A percentile compares a stretch with the other conserved stretches of the same genome.
phyloP scores from a whole-genome alignment of 176 grass and related monocot genomes.

The Oryza meridionalis region DNA sequence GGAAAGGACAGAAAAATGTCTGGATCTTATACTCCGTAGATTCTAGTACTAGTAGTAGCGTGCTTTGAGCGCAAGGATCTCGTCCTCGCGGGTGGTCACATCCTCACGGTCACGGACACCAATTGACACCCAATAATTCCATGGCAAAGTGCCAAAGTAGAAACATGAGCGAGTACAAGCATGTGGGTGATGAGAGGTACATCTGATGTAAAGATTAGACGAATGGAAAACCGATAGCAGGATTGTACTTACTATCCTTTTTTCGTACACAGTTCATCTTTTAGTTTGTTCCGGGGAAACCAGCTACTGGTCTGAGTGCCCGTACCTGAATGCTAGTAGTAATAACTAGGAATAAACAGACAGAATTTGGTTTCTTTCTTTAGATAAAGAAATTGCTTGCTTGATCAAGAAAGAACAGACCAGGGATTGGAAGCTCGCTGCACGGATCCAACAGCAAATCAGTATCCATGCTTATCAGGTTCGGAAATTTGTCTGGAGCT shows the following conservation, averaged over 20 bases:
- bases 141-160: background rate
- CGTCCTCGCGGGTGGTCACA: background rate
- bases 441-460: no score
- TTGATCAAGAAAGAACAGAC: background rate
- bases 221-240: background rate
- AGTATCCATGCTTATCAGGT: no score
- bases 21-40: background rate
- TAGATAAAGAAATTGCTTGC: background rate
- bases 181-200: slow-evolving; percentile 1
- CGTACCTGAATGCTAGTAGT: background rate
- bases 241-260: background rate
- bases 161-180: slow-evolving; percentile 9
- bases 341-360: background rate
- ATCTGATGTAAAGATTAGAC: background rate
- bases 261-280: background rate
- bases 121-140: slow-evolving; percentile 12
- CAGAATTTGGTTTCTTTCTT: background rate
- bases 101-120: slow-evolving; percentile 20
- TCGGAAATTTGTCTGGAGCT: no score
- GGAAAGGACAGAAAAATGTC: slow-evolving; percentile 12
- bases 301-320: background rate
- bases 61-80: background rate
- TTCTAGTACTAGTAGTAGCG: background rate
- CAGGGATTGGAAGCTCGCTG: background rate
- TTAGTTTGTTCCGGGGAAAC: background rate